phyloP scores from a whole-genome alignment of 176 grass and related monocot genomes.

The Stipa capillata region DNA sequence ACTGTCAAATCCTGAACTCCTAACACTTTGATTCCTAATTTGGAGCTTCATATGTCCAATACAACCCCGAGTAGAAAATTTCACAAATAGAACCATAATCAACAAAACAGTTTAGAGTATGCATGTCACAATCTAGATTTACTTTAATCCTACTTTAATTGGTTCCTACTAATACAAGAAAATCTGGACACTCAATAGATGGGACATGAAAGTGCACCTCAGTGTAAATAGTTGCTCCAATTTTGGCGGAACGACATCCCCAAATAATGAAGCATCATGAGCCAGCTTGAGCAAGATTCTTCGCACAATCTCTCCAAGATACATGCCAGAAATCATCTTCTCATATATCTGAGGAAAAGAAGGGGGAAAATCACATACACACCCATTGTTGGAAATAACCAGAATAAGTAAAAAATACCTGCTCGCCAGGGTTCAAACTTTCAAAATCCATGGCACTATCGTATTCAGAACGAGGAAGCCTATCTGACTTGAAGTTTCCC shows the following conservation, averaged over 20 bases:
- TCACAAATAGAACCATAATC: neutral
- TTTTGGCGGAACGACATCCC: constrained; percentile 69
- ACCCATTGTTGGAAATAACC: neutral
- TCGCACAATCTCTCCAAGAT: constrained; percentile 87
- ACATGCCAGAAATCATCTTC: constrained; percentile 99
- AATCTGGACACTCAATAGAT: neutral
- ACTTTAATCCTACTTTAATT: neutral
- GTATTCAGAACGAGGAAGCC: constrained; percentile 65
- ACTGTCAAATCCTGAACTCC: neutral
- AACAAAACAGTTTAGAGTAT: neutral
- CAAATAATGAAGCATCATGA: constrained; percentile 68
- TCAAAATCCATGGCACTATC: constrained; percentile 66
- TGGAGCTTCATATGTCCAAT: neutral
- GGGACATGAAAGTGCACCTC: constrained; percentile 39
- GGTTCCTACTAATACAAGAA: neutral
- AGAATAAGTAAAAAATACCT: constrained; percentile 38
- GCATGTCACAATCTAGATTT: neutral
- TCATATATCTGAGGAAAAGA: constrained; percentile 68
- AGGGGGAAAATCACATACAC: neutral
- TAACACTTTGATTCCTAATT: neutral
- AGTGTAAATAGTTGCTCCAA: constrained; percentile 58
- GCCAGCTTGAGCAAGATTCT: constrained; percentile 75
- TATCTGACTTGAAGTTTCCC: constrained; percentile 79
- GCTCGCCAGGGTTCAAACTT: constrained; percentile 82
- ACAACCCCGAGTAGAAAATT: neutral